Conservation (phyloP, 2,329 filamentous ascomycete genomes). For the Aphanoascus verrucosus region DNA sequence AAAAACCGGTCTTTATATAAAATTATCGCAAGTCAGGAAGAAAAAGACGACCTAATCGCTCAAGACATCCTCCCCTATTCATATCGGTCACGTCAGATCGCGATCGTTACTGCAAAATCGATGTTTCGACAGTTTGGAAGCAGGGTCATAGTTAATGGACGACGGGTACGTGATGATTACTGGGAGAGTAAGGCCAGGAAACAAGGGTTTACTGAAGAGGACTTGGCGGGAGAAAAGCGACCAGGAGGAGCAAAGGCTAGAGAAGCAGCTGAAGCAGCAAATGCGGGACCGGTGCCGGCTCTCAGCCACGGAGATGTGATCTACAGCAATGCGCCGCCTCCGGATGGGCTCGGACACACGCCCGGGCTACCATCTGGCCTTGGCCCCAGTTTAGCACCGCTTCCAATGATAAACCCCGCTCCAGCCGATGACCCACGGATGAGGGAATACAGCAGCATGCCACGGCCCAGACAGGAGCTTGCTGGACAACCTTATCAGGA, state of each 20-base stretch:
- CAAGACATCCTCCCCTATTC: slow-evolving; percentile 96
- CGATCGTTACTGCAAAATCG: slow-evolving; percentile 90
- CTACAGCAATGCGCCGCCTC: slow-evolving; percentile 62
- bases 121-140: slow-evolving; percentile 99
- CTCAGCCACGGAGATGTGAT: slow-evolving; percentile 75
- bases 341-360: slow-evolving; percentile 57
- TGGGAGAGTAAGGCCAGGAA: slow-evolving; percentile 97
- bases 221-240: slow-evolving; percentile 88
- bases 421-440: slow-evolving; percentile 65
- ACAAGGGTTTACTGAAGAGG: slow-evolving; percentile 95
- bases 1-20: slow-evolving; percentile 95
- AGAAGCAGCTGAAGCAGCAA: slow-evolving; percentile 62
- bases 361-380: slow-evolving; percentile 65
- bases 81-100: slow-evolving; percentile 95
- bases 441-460: slow-evolving; percentile 72
- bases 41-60: slow-evolving; percentile 91
- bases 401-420: slow-evolving; percentile 74
- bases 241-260: slow-evolving; percentile 82
- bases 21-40: slow-evolving; percentile 89
- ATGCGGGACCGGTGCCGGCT: slow-evolving; percentile 48
- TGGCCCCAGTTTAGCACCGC: slow-evolving; percentile 58
- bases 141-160: slow-evolving; percentile 77
- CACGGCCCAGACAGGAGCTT: slow-evolving; percentile 80
- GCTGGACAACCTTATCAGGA: slow-evolving; percentile 82
- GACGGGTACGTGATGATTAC: slow-evolving; percentile 91